A percentile compares a stretch with the other conserved stretches of the same genome.
phyloP scores from a whole-genome alignment of 257 asterid genomes.

The Verbascum thapsus region DNA sequence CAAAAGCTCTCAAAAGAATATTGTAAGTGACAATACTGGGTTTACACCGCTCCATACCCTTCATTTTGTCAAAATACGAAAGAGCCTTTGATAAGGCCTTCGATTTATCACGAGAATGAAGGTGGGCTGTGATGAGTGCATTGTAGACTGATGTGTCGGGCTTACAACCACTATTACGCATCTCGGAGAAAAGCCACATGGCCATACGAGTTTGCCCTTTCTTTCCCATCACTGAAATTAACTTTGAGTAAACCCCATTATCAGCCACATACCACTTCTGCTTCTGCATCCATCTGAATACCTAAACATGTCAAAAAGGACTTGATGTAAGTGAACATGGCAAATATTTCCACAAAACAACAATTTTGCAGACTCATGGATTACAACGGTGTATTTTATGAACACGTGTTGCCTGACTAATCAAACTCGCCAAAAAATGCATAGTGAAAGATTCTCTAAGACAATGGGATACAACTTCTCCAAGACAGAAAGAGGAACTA shows the following conservation, averaged over 20 bases:
- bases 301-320: slow-evolving; percentile 45
- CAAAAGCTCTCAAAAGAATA: slow-evolving; percentile 87
- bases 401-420: neutral
- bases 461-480: too few relatives aligned
- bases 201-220: slow-evolving; percentile 95
- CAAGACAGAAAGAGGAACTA: too few relatives aligned
- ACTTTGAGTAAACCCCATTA: slow-evolving; percentile 89
- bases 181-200: slow-evolving; percentile 98
- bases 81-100: slow-evolving; percentile 82
- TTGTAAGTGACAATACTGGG: slow-evolving; percentile 89
- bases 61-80: slow-evolving; percentile 86
- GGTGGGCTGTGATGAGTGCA: slow-evolving; percentile 87
- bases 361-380: neutral
- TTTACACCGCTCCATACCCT: slow-evolving; percentile 74
- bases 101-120: slow-evolving; percentile 76
- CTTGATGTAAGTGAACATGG: slow-evolving; percentile 5
- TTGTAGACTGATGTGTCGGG: slow-evolving; percentile 95
- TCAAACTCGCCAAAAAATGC: slow-evolving; percentile 1
- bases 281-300: slow-evolving; percentile 99
- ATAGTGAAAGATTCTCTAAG: too few relatives aligned
- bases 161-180: slow-evolving; percentile 94
- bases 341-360: neutral
- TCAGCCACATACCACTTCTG: slow-evolving; percentile 95
- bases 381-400: neutral
- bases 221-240: slow-evolving; percentile 95